These are phyloP conservation scores for Ganoderma boninense DNA, from an alignment of 1,284 basidiomycete species.

Conservation along the genomic window DNA sequence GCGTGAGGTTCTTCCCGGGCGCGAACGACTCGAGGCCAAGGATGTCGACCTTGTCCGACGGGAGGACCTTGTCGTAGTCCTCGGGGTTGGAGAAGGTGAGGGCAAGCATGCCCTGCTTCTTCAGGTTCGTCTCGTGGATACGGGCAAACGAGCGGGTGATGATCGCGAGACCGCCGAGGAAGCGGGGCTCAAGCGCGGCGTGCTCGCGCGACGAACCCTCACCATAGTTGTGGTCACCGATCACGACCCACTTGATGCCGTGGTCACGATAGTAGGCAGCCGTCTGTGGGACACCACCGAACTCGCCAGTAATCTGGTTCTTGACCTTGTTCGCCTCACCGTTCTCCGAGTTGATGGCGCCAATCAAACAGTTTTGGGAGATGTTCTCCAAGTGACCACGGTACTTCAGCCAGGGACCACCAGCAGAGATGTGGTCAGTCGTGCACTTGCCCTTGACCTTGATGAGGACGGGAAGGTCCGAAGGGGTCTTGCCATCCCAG, in stretches of 20 bases:
- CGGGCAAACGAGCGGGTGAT: conserved; percentile 96
- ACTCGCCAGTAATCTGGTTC: conserved; percentile 92
- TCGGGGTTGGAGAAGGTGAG: conserved; percentile 88
- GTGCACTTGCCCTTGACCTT: conserved; percentile 99
- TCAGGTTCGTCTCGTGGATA: conserved; percentile 98
- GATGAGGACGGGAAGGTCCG: conserved; percentile 93
- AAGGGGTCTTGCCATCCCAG: conserved; percentile 94
- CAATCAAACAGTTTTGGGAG: conserved; percentile 97
- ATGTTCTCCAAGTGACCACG: conserved; percentile 99
- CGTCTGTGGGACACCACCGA: conserved; percentile 84
- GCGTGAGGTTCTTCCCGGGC: conserved; percentile 88
- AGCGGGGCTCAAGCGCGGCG: conserved; percentile 97
- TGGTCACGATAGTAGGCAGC: conserved; percentile 90
- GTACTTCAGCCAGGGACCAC: conserved; percentile 99
- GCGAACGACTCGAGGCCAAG: conserved; percentile 85
- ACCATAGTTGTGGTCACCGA: conserved; percentile 96
- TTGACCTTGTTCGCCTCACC: conserved; percentile 96
- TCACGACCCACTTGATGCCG: conserved; percentile 95
- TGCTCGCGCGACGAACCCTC: conserved; percentile 99
- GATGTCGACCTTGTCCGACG: conserved; percentile 87
- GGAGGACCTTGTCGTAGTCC: conserved; percentile 91
- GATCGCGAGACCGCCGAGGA: conserved; percentile 95
- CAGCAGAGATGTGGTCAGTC: conserved; percentile 92
- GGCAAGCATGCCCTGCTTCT: conserved; percentile 97
- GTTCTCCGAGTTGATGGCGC: conserved; percentile 96